Conservation (phyloP, 2,329 filamentous ascomycete genomes). For the Chaetomiaceae sp. region DNA sequence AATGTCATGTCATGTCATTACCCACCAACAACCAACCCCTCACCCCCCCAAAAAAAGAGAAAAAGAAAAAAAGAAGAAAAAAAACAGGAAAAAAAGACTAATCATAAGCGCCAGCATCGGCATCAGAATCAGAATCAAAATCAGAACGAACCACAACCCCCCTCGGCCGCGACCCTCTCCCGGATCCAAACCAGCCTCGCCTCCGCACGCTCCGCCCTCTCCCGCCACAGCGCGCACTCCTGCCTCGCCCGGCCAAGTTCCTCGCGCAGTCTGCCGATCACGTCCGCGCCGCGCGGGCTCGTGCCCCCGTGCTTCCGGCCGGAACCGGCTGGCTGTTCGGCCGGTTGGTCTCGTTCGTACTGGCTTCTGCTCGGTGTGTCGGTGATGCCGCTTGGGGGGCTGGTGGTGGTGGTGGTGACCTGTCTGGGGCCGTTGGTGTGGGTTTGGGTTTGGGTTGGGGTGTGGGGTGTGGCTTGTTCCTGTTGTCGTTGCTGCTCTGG, state of each 20-base stretch:
- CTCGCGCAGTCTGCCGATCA: conserved; percentile 43
- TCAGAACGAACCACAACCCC: background rate
- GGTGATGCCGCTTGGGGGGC: too few relatives aligned
- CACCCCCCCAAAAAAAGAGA: background rate
- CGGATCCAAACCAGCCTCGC: conserved; percentile 40
- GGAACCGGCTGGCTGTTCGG: too few relatives aligned
- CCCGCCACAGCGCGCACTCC: conserved; percentile 48
- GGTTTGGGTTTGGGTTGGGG: background rate
- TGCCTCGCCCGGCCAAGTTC: conserved; percentile 42
- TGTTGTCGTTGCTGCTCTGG: background rate
- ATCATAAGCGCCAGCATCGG: too few relatives aligned
- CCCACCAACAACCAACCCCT: background rate
- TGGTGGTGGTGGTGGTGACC: background rate
- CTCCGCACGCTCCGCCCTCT: conserved; percentile 54
- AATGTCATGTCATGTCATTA: too few relatives aligned
- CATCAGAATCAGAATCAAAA: too few relatives aligned
- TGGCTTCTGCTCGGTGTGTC: too few relatives aligned
- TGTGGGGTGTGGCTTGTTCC: background rate
- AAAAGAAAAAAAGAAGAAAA: too few relatives aligned
- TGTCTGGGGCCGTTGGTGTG: background rate
- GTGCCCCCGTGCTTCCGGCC: too few relatives aligned
- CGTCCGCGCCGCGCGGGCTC: too few relatives aligned
- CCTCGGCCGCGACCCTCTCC: background rate
- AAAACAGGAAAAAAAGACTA: too few relatives aligned
- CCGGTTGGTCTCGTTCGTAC: too few relatives aligned